These are phyloP conservation scores for Eucalyptus virginea DNA, from an alignment of 345 rosid species.

Conservation along the genomic window DNA sequence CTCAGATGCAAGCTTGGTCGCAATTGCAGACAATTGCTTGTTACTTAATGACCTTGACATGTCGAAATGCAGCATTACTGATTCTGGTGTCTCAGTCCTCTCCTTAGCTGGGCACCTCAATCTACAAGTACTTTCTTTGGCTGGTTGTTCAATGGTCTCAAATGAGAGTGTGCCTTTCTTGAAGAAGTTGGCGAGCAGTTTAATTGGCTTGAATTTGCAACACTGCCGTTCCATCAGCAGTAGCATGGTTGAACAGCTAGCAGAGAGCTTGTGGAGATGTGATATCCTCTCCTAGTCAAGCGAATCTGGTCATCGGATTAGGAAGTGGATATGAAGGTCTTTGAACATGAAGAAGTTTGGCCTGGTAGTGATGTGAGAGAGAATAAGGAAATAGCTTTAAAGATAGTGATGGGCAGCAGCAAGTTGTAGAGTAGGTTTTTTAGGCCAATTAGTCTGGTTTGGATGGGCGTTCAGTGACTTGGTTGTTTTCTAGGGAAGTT, in stretches of 20 bases:
- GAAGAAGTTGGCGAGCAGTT: conserved; percentile 29
- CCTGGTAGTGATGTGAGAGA: background rate
- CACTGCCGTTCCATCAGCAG: conserved; percentile 53
- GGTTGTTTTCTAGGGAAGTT: conserved; percentile 32
- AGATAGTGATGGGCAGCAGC: conserved; percentile 10
- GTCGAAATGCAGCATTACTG: conserved; percentile 37
- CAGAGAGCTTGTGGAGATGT: conserved; percentile 55
- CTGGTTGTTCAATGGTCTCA: conserved; percentile 48
- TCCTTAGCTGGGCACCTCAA: conserved; percentile 30
- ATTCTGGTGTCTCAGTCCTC: conserved; percentile 38
- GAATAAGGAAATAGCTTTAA: background rate
- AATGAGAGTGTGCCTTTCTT: conserved; percentile 31
- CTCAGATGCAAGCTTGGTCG: conserved; percentile 49
- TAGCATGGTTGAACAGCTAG: conserved; percentile 24
- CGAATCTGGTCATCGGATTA: background rate
- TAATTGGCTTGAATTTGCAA: conserved; percentile 56
- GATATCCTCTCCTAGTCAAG: conserved; percentile 40
- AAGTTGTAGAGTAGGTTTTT: conserved; percentile 11
- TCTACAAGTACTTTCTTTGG: conserved; percentile 45
- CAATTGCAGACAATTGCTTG: conserved; percentile 39
- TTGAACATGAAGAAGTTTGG: background rate
- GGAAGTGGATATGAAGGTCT: background rate
- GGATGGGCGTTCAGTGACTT: background rate
- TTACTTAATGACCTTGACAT: conserved; percentile 53
- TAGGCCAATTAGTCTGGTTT: background rate